phyloP scores from a whole-genome alignment of 495 filamentous ascomycete species.

The Aspergillus steynii region DNA sequence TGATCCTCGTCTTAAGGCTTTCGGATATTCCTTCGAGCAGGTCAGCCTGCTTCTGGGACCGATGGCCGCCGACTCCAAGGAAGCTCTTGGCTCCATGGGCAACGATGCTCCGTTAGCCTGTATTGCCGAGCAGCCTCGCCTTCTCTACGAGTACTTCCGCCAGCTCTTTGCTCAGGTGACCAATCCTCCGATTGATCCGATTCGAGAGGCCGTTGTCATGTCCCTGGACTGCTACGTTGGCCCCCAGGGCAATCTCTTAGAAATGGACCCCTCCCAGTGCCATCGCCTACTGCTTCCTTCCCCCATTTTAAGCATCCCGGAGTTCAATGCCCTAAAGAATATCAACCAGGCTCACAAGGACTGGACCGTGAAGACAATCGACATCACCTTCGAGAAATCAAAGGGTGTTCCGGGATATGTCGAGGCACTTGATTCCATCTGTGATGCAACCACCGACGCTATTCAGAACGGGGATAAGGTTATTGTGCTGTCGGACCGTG shows the following conservation, averaged over 20 bases:
- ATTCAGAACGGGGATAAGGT: constrained; percentile 84
- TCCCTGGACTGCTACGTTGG: constrained; percentile 97
- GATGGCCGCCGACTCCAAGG: constrained; percentile 98
- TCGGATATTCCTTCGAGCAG: constrained; percentile 97
- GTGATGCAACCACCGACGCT: constrained; percentile 79
- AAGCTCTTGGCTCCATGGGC: constrained; percentile 99
- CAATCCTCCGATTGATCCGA: constrained; percentile 98
- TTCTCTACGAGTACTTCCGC: constrained; percentile 97
- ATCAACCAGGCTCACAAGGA: constrained; percentile 71
- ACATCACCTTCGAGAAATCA: constrained; percentile 91
- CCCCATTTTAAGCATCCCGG: constrained; percentile 85
- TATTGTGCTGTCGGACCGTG: constrained; percentile 88
- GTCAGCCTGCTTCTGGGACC: constrained; percentile 91
- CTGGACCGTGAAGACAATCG: constrained; percentile 93
- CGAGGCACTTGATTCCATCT: constrained; percentile 86
- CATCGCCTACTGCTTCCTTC: constrained; percentile 83
- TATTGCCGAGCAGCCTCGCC: constrained; percentile 82
- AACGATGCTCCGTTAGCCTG: constrained; percentile 97
- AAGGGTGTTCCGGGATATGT: constrained; percentile 87
- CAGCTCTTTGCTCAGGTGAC: constrained; percentile 99
- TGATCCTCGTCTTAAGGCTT: constrained; percentile 81
- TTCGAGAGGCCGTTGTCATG: constrained; percentile 98
- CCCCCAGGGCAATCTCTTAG: constrained; percentile 94
- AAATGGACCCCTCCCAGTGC: constrained; percentile 92
- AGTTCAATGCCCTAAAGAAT: constrained; percentile 87